These are phyloP conservation scores for Claviceps monticola DNA, from an alignment of 2,329 filamentous ascomycete species.

Conservation along the genomic window DNA sequence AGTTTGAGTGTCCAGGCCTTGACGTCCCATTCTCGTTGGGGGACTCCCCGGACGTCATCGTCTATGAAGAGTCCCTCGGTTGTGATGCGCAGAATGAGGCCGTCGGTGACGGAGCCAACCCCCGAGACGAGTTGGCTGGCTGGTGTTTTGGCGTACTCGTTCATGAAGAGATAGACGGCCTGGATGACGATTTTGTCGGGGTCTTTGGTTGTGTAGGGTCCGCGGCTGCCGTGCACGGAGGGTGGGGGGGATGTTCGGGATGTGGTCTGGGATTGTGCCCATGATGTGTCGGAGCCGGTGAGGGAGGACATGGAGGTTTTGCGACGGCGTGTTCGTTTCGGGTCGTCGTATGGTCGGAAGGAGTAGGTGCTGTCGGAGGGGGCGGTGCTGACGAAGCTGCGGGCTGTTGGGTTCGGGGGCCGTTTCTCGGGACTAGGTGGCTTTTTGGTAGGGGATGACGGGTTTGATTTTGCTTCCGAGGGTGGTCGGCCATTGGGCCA, in stretches of 20 bases:
- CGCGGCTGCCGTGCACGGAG: slow-evolving; percentile 57
- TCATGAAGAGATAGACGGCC: slow-evolving; percentile 86
- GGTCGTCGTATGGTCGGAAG: slow-evolving; percentile 63
- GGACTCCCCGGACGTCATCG: slow-evolving; percentile 78
- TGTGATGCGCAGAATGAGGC: slow-evolving; percentile 79
- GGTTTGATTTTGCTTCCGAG: slow-evolving; percentile 11
- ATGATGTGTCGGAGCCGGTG: slow-evolving; percentile 68
- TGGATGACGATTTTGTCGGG: slow-evolving; percentile 93
- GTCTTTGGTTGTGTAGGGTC: slow-evolving; percentile 74
- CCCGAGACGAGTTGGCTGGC: slow-evolving; percentile 80
- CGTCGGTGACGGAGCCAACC: slow-evolving; percentile 77
- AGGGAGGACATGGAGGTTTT: slow-evolving; percentile 55
- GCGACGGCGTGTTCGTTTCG: slow-evolving; percentile 42
- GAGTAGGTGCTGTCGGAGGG: slow-evolving; percentile 57
- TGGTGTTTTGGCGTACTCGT: slow-evolving; percentile 75
- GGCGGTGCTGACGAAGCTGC: slow-evolving; percentile 39
- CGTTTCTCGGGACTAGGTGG: slow-evolving; percentile 22
- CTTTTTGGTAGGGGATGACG: slow-evolving; percentile 10
- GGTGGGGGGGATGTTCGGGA: slow-evolving; percentile 72
- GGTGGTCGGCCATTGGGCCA: slow-evolving; percentile 46
- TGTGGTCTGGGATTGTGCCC: slow-evolving; percentile 72
- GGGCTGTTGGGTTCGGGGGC: slow-evolving; percentile 36
- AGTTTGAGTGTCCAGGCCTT: slow-evolving; percentile 95
- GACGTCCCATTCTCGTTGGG: slow-evolving; percentile 96
- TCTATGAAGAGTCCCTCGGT: slow-evolving; percentile 95